Conservation (phyloP, 805 yeast genomes). For the Wickerhamiella parazyma region DNA sequence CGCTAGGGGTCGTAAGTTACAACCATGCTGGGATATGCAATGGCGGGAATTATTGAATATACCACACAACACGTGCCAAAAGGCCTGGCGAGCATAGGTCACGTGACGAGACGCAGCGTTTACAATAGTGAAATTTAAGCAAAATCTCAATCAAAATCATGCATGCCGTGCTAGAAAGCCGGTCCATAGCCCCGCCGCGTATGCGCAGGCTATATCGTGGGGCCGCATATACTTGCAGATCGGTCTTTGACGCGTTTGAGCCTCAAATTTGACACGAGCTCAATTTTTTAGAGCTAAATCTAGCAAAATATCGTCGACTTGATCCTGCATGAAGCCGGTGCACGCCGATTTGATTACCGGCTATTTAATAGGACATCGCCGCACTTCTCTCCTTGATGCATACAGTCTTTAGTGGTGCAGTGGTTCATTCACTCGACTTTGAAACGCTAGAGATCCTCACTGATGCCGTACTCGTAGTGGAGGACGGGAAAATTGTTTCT, state of each 20-base stretch:
- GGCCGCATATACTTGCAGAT: no score
- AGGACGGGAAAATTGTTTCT: conserved; percentile 9
- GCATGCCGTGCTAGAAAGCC: background rate
- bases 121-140: background rate
- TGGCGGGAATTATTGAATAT: no score
- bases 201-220: background rate
- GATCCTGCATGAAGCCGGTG: background rate
- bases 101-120: conserved; percentile 9
- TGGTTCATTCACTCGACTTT: conserved; percentile 13
- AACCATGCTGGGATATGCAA: no score
- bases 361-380: background rate
- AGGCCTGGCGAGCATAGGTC: no score
- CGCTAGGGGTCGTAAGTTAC: no score
- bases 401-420: conserved; percentile 9
- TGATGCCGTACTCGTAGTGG: conserved; percentile 40
- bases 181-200: background rate
- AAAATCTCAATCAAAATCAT: background rate
- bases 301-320: no score
- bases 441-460: conserved; percentile 37
- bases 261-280: no score
- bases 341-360: background rate
- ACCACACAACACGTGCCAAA: no score
- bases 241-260: no score
- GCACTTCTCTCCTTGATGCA: background rate
- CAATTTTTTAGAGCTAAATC: no score